phyloP scores from a whole-genome alignment of 352 stramenopile genomes.

The Globisporangium heterothallicum region DNA sequence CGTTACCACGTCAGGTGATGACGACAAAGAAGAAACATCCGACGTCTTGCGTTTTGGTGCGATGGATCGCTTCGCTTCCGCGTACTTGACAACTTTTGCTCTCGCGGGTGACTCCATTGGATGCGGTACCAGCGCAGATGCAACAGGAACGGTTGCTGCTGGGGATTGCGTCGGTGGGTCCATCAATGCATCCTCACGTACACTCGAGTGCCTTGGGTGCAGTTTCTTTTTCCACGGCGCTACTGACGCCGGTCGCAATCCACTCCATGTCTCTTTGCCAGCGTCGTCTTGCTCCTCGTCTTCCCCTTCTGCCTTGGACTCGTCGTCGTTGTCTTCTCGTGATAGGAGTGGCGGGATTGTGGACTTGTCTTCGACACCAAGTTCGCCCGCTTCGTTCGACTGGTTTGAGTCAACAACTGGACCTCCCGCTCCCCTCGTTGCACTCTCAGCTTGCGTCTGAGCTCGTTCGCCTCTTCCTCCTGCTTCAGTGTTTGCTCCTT shows the following conservation, averaged over 20 bases:
- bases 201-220: conserved; percentile 1
- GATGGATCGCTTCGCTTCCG: conserved; percentile 7
- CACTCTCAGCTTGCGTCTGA: no score
- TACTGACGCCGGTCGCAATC: neutral
- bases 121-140: neutral
- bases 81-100: neutral
- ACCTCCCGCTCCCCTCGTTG: no score
- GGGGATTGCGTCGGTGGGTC: conserved; percentile 1
- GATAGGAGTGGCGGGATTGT: neutral
- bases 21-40: neutral
- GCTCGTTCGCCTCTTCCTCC: neutral
- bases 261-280: neutral
- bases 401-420: neutral
- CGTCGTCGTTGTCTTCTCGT: neutral
- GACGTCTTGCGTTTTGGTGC: conserved; percentile 14
- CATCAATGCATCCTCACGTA: neutral
- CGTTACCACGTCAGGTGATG: no score
- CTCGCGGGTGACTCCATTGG: neutral
- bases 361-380: neutral
- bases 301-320: neutral
- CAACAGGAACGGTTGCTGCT: neutral
- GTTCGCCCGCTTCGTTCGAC: neutral
- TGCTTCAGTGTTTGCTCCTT: neutral
- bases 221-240: neutral
- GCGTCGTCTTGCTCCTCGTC: conserved; percentile 8